Conservation (phyloP, 1,139 yeast genomes). For the Yamadazyma mexicana region DNA sequence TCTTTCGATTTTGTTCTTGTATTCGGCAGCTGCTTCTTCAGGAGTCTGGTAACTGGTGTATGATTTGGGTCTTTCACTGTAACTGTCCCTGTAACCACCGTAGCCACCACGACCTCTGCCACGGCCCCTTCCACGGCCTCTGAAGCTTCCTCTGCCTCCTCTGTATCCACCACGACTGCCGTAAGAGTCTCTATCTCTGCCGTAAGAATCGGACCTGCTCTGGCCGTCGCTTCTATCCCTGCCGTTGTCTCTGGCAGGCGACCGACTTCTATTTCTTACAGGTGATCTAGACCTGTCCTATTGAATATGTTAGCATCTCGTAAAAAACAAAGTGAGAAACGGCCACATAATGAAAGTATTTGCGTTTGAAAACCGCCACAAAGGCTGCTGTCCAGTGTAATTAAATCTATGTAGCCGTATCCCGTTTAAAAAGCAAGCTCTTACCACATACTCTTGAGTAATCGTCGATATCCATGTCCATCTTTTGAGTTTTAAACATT, state of each 20-base stretch:
- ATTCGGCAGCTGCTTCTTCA: constrained; percentile 30
- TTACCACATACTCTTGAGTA: constrained; percentile 48
- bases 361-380: neutral
- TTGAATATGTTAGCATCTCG: constrained; percentile 19
- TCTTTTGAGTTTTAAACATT: neutral
- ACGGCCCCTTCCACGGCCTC: constrained; percentile 25
- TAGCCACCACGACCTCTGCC: constrained; percentile 20
- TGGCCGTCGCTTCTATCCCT: constrained; percentile 2
- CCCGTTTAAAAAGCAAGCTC: neutral
- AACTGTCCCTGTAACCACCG: constrained; percentile 23
- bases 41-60: constrained; percentile 19
- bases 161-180: constrained; percentile 18
- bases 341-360: no score
- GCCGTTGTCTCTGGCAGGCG: constrained; percentile 21
- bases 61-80: constrained; percentile 20
- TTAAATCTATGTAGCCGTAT: neutral
- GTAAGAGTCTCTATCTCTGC: constrained; percentile 11
- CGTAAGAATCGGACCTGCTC: neutral
- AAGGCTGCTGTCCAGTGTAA: neutral
- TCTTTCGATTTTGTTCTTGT: constrained; percentile 51
- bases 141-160: constrained; percentile 17
- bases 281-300: constrained; percentile 54
- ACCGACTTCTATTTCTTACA: constrained; percentile 41
- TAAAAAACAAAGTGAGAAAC: neutral
- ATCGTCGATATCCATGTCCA: constrained; percentile 55